Conservation (phyloP, 2,329 filamentous ascomycete species). For the Neopestalotiopsis clavispora region DNA sequence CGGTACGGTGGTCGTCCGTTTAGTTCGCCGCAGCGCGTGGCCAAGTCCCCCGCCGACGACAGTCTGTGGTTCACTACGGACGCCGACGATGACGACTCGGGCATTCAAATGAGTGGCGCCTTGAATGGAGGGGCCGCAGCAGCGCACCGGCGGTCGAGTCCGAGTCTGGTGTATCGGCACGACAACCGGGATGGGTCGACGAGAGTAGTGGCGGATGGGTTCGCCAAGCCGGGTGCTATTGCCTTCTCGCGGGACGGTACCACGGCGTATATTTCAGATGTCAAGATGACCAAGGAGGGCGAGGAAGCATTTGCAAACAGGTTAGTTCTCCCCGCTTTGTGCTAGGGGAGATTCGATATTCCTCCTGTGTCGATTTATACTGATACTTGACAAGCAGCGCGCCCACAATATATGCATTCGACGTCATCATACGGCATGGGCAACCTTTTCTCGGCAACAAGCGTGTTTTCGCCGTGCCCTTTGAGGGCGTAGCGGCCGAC, state of each 20-base stretch:
- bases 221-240: conserved; percentile 48
- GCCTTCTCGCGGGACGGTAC: conserved; percentile 42
- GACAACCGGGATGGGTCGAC: conserved; percentile 44
- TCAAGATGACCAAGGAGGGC: conserved; percentile 34
- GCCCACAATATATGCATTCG: conserved; percentile 52
- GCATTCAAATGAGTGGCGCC: conserved; percentile 44
- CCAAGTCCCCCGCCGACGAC: conserved; percentile 38
- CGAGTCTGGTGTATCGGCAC: conserved; percentile 54
- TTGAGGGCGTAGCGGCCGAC: conserved; percentile 48
- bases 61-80: conserved; percentile 55
- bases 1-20: conserved; percentile 50
- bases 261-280: conserved; percentile 50
- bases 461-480: conserved; percentile 56
- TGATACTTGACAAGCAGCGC: conserved; percentile 25
- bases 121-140: conserved; percentile 26
- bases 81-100: conserved; percentile 46
- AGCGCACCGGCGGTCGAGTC: conserved; percentile 23
- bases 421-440: conserved; percentile 42
- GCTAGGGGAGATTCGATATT: too few species aligned
- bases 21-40: conserved; percentile 51
- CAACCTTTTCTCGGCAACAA: conserved; percentile 51
- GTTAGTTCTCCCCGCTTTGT: neutral
- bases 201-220: conserved; percentile 52
- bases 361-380: too few species aligned
- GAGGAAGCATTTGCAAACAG: conserved; percentile 19